phyloP scores from a whole-genome alignment of 257 asterid species.

The Lantana camara region DNA sequence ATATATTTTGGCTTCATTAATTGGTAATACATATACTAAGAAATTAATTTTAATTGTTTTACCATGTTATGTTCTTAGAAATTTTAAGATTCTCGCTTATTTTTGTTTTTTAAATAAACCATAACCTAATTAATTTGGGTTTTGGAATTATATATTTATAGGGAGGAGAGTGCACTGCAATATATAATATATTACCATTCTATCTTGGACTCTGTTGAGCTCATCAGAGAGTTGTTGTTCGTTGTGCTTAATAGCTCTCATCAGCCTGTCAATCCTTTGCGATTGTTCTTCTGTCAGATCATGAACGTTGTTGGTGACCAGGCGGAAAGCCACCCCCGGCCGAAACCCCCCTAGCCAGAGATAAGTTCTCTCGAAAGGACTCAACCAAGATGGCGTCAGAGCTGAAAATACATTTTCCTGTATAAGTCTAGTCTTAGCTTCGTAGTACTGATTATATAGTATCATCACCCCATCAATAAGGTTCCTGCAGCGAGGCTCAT shows the following conservation, averaged over 20 bases:
- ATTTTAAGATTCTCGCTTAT: too few species aligned
- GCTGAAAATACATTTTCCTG: slow-evolving; percentile 39
- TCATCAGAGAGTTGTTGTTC: slow-evolving; percentile 21
- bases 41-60: too few species aligned
- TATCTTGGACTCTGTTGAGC: slow-evolving; percentile 30
- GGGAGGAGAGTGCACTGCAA: too few species aligned
- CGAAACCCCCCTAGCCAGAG: slow-evolving; percentile 44
- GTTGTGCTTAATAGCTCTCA: slow-evolving; percentile 28
- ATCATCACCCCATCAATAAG: slow-evolving; percentile 22
- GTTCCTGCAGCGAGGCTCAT: slow-evolving; percentile 31
- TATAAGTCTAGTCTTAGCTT: slow-evolving; percentile 13
- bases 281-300: slow-evolving; percentile 38
- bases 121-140: too few species aligned
- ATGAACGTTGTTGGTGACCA: slow-evolving; percentile 27
- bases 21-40: too few species aligned
- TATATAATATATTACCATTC: too few species aligned
- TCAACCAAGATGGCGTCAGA: slow-evolving; percentile 37
- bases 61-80: too few species aligned
- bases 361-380: slow-evolving; percentile 31
- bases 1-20: too few species aligned
- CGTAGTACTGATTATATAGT: slow-evolving; percentile 36
- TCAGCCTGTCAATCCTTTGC: slow-evolving; percentile 24
- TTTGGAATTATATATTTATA: not conserved
- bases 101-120: too few species aligned
- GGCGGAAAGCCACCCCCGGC: slow-evolving; percentile 29